Evolutionary conservation across 2,329 filamentous ascomycete genomes (phyloP).

Genomic region (Elsinoe arachidis): DNA sequence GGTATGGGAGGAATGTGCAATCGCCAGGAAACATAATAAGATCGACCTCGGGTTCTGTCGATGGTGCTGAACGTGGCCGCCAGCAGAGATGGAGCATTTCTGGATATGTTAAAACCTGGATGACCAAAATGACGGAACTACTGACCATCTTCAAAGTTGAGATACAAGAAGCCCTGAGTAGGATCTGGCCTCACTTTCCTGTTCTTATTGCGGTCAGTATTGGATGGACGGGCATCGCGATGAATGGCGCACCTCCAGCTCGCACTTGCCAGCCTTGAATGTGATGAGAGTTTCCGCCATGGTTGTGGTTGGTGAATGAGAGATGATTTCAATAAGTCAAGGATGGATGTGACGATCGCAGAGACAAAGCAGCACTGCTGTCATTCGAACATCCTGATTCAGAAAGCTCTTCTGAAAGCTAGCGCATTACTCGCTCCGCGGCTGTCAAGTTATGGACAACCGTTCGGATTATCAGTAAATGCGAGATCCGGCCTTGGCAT

Average conservation of each 20-base stretch:
- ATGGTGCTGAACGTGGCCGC: conserved; percentile 65
- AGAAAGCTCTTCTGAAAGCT: neutral
- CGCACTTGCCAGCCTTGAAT: conserved; percentile 90
- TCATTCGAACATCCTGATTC: neutral
- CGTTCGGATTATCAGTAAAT: neutral
- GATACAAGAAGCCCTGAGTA: conserved; percentile 78
- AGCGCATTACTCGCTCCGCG: neutral
- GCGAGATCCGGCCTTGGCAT: neutral
- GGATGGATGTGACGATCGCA: conserved; percentile 1
- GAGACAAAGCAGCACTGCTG: neutral
- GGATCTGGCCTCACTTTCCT: conserved; percentile 64
- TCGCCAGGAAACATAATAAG: conserved; percentile 90
- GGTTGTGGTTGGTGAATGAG: conserved; percentile 20
- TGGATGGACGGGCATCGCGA: conserved; percentile 28
- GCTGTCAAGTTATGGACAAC: neutral
- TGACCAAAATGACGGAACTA: neutral
- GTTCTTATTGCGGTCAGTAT: conserved; percentile 29
- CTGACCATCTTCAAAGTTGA: conserved; percentile 81
- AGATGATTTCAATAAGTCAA: conserved; percentile 1
- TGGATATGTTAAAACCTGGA: conserved; percentile 27
- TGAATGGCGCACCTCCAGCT: conserved; percentile 61
- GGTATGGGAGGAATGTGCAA: conserved; percentile 75
- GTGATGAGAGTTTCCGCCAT: conserved; percentile 88
- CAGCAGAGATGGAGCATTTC: conserved; percentile 96
- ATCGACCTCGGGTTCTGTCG: conserved; percentile 72